Conservation (phyloP, 208 protist species). For the Naegleria lovaniensis region DNA sequence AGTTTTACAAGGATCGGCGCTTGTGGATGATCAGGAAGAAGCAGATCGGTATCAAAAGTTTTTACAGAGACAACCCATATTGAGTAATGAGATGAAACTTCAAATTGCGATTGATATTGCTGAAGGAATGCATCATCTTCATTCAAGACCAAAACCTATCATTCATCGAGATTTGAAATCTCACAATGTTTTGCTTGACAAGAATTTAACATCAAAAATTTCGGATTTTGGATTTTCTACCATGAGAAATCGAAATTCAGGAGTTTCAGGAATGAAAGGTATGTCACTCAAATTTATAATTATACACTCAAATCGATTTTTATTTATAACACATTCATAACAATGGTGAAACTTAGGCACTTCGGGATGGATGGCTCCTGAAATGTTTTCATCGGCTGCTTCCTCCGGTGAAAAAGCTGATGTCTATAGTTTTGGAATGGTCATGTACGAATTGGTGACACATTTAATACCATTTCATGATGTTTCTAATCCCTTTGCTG, state of each 20-base stretch:
- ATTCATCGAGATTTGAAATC: constrained; percentile 29
- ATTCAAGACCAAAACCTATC: background rate
- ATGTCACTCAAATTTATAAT: no score
- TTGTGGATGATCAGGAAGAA: background rate
- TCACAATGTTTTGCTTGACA: background rate
- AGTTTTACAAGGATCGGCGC: background rate
- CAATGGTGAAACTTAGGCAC: no score
- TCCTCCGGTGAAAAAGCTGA: background rate
- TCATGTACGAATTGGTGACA: background rate
- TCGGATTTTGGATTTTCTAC: constrained; percentile 2
- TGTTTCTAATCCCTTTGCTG: background rate
- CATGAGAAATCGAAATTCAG: background rate
- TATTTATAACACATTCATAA: no score
- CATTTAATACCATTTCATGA: background rate
- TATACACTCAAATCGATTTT: no score
- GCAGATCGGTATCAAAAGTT: background rate
- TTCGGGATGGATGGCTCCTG: background rate
- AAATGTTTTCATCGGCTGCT: background rate
- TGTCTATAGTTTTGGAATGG: background rate
- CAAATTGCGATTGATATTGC: constrained; percentile 19
- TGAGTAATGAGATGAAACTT: background rate
- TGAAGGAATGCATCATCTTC: constrained; percentile 21
- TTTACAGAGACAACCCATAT: background rate
- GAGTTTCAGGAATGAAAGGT: background rate
- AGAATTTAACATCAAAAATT: background rate